Percentiles rank a stretch among this genome's conserved stretches.
Evolutionary conservation across 139 green algal genomes (phyloP).

Genomic region (Coccomyxa sp.): DNA sequence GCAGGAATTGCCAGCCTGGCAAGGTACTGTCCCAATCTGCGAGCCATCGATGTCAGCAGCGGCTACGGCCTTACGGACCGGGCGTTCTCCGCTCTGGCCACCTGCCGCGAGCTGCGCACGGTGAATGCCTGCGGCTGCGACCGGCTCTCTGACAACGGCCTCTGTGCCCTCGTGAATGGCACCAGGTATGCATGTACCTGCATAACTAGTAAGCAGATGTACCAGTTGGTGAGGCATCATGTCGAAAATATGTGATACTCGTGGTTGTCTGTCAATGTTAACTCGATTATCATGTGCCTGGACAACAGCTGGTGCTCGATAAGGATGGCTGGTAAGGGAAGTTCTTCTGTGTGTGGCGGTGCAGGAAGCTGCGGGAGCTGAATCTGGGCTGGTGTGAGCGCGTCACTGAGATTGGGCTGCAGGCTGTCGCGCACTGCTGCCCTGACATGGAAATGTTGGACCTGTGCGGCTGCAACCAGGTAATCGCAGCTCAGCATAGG

Average conservation of each 20-base stretch:
- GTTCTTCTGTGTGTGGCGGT: background rate
- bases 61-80: background rate
- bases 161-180: background rate
- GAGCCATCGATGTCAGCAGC: background rate
- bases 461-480: background rate
- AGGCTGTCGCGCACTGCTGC: background rate
- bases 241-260: no score
- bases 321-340: no score
- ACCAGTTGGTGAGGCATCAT: no score
- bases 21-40: constrained; percentile 8
- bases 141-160: background rate
- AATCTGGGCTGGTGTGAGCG: constrained; percentile 7
- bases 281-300: no score
- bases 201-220: no score
- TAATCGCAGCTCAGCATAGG: no score
- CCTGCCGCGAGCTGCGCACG: background rate
- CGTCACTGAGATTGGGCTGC: background rate
- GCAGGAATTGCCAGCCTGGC: constrained; percentile 11
- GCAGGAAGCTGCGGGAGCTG: background rate
- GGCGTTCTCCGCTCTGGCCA: background rate
- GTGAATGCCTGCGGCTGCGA: constrained; percentile 5
- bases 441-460: background rate
- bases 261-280: no score
- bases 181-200: background rate
- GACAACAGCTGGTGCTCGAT: no score